A percentile compares a stretch with the other conserved stretches of the same genome.
These are phyloP conservation scores for Pilobolus umbonatus DNA, from an alignment of 192 early-diverging fungal genomes.

Conservation along the genomic window DNA sequence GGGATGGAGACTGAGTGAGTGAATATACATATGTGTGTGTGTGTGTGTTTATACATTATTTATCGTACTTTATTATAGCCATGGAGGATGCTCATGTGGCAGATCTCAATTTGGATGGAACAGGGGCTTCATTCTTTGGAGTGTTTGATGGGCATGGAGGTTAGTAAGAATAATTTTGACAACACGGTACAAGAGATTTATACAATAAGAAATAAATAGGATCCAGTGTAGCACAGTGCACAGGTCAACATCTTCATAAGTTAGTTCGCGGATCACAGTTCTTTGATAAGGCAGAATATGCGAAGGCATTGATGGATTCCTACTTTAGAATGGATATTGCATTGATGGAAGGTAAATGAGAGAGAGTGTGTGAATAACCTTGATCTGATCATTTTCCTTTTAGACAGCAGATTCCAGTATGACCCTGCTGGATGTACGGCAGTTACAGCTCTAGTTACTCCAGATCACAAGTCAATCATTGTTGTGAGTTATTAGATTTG, in stretches of 20 bases:
- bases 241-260: constrained; percentile 73
- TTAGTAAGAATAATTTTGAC: constrained; percentile 25
- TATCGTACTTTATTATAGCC: constrained; percentile 46
- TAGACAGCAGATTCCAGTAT: constrained; percentile 67
- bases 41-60: constrained; percentile 4
- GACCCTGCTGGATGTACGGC: constrained; percentile 98
- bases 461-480: constrained; percentile 66
- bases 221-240: constrained; percentile 74
- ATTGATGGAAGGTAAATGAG: constrained; percentile 61
- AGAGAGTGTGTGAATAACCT: neutral
- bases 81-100: constrained; percentile 99
- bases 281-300: constrained; percentile 69
- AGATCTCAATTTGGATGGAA: constrained; percentile 62
- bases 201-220: constrained; percentile 36
- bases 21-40: constrained; percentile 15
- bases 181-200: neutral
- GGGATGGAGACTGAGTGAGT: constrained; percentile 89
- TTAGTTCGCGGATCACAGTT: constrained; percentile 57
- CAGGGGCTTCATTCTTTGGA: constrained; percentile 83
- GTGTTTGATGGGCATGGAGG: constrained; percentile 98
- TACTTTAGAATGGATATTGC: constrained; percentile 78
- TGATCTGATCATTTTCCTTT: constrained; percentile 11
- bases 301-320: constrained; percentile 74
- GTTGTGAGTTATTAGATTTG: constrained; percentile 45
- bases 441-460: constrained; percentile 80